Percentiles rank a stretch among this genome's conserved stretches.
Evolutionary conservation across 2,329 filamentous ascomycete species (phyloP).

Genomic region (Fusarium musae): DNA sequence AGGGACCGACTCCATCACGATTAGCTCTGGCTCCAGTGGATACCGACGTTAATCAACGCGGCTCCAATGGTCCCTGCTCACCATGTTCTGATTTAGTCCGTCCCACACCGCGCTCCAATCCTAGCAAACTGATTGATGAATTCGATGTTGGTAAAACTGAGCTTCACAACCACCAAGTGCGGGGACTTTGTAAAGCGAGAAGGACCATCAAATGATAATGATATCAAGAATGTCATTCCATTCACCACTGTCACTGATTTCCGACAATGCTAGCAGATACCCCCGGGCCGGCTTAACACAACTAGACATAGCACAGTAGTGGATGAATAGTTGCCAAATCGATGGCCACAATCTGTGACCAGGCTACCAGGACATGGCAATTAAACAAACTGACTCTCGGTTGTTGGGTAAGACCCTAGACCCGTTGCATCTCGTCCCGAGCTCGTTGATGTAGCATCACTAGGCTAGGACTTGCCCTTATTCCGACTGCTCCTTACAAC

Average conservation of each 20-base stretch:
- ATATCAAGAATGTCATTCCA: not conserved
- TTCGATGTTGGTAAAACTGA: not conserved
- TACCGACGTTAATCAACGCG: constrained; percentile 27
- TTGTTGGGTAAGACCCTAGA: constrained; percentile 22
- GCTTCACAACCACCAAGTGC: not conserved
- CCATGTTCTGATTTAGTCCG: constrained; percentile 3
- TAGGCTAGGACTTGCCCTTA: not conserved
- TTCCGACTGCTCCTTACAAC: not conserved
- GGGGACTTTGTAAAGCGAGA: not conserved
- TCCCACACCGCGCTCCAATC: constrained; percentile 1
- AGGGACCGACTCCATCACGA: constrained; percentile 28
- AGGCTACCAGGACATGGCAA: constrained; percentile 13
- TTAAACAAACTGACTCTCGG: constrained; percentile 23
- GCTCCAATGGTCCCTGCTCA: constrained; percentile 30
- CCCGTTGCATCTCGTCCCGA: constrained; percentile 20
- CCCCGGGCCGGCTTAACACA: not conserved
- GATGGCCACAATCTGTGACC: constrained; percentile 18
- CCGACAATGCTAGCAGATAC: not conserved
- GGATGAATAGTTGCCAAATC: constrained; percentile 28
- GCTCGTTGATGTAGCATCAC: constrained; percentile 14
- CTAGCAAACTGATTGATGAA: not conserved
- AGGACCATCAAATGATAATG: not conserved
- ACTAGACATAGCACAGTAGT: not conserved
- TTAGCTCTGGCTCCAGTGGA: constrained; percentile 30
- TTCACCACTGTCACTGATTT: not conserved